These are phyloP conservation scores for Astrothelium macrocarpum DNA, from an alignment of 495 filamentous ascomycete genomes.

Conservation along the genomic window DNA sequence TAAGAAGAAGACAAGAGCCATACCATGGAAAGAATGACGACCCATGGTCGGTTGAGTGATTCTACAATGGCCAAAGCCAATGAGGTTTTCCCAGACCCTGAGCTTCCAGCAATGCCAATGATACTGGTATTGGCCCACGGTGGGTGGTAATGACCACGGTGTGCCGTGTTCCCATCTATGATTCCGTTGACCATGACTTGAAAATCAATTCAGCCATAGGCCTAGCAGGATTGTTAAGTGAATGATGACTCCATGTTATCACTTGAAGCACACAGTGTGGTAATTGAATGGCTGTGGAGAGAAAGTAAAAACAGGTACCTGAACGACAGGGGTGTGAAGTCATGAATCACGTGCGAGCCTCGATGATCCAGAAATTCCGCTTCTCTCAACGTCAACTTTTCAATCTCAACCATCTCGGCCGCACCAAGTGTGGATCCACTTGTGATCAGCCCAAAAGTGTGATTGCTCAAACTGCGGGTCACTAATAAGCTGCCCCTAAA, in stretches of 20 bases:
- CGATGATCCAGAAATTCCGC: not conserved
- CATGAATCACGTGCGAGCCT: not conserved
- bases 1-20: not conserved
- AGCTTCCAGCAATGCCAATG: constrained; percentile 91
- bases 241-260: not conserved
- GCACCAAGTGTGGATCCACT: not conserved
- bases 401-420: not conserved
- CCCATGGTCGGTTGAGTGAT: constrained; percentile 88
- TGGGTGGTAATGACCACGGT: constrained; percentile 67
- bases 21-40: constrained; percentile 94
- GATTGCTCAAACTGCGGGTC: not conserved
- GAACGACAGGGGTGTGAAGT: not conserved
- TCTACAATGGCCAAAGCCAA: constrained; percentile 84
- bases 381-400: constrained; percentile 2
- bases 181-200: not conserved
- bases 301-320: too few relatives aligned
- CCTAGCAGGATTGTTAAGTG: not conserved
- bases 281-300: too few relatives aligned
- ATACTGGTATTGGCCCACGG: constrained; percentile 93
- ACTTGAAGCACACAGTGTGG: not conserved
- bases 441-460: not conserved
- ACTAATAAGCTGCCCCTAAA: not conserved
- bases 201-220: not conserved
- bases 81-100: constrained; percentile 95
- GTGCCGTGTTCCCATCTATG: constrained; percentile 1